Evolutionary conservation across 306 rosid genomes (phyloP).

Genomic region (Ceratonia siliqua): DNA sequence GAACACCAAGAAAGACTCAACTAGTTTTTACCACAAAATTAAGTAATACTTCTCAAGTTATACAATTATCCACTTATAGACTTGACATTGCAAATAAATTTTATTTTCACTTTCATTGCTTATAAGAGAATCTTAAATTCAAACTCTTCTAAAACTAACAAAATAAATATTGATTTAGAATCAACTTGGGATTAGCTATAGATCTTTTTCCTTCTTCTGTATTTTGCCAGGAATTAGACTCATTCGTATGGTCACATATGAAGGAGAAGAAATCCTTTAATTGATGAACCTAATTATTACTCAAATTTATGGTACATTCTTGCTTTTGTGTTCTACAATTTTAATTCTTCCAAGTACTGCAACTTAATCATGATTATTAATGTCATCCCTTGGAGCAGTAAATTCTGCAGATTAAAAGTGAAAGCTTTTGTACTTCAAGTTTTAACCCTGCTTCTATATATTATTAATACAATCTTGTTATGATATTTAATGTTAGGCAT

Average conservation of each 20-base stretch:
- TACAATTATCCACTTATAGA: background rate
- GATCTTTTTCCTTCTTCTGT: background rate
- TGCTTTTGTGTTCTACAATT: background rate
- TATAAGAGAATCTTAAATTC: background rate
- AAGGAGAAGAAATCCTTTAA: background rate
- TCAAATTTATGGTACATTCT: background rate
- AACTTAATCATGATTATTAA: slow-evolving; percentile 4
- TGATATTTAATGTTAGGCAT: slow-evolving; percentile 23
- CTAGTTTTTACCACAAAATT: slow-evolving; percentile 20
- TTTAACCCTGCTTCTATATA: background rate
- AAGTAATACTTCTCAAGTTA: slow-evolving; percentile 21
- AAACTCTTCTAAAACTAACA: background rate
- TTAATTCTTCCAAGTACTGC: slow-evolving; percentile 25
- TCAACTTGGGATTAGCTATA: slow-evolving; percentile 17
- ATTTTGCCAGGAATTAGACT: background rate
- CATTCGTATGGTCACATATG: background rate
- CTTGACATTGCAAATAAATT: slow-evolving; percentile 1
- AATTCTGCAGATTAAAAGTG: slow-evolving; percentile 16
- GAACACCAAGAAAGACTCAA: slow-evolving; percentile 21
- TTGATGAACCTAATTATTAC: slow-evolving; percentile 16
- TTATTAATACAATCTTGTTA: background rate
- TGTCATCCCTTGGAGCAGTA: slow-evolving; percentile 20
- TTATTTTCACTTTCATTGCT: background rate
- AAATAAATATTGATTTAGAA: background rate
- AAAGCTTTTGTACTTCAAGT: slow-evolving; percentile 23